Conservation (phyloP, 2,329 filamentous ascomycete species). For the Pestalotiopsis sp. region DNA sequence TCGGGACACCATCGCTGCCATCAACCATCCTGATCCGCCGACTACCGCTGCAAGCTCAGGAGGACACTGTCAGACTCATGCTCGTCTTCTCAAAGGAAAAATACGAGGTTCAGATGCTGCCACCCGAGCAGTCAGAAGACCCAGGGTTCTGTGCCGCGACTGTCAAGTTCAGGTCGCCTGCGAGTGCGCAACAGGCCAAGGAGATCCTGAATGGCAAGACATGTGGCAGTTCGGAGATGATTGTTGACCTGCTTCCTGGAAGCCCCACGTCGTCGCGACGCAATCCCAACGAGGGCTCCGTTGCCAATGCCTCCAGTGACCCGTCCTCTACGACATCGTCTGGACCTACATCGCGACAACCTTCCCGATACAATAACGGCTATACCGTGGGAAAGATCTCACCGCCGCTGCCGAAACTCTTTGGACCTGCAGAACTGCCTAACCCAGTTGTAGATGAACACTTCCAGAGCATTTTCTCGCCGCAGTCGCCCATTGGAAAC, state of each 20-base stretch:
- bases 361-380: constrained; percentile 62
- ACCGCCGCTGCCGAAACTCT: constrained; percentile 58
- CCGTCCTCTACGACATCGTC: constrained; percentile 47
- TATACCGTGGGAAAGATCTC: constrained; percentile 64
- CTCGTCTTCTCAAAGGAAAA: constrained; percentile 62
- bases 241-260: constrained; percentile 59
- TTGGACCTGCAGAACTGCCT: constrained; percentile 61
- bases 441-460: constrained; percentile 55
- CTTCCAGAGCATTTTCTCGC: constrained; percentile 70
- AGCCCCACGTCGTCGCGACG: constrained; percentile 44
- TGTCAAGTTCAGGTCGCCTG: constrained; percentile 53
- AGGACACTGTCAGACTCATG: constrained; percentile 59
- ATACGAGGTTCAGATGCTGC: constrained; percentile 52
- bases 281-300: constrained; percentile 52
- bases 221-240: constrained; percentile 58
- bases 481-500: constrained; percentile 73
- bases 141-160: constrained; percentile 54
- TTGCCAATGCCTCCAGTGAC: constrained; percentile 43
- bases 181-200: constrained; percentile 60
- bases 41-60: constrained; percentile 55
- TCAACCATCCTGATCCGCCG: constrained; percentile 54
- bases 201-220: constrained; percentile 59
- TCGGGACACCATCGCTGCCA: constrained; percentile 39
- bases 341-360: constrained; percentile 51
- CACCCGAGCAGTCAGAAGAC: constrained; percentile 52